A percentile compares a stretch with the other conserved stretches of the same genome.
Conservation (phyloP, 2,329 filamentous ascomycete genomes). For the Neopestalotiopsis sp. region DNA sequence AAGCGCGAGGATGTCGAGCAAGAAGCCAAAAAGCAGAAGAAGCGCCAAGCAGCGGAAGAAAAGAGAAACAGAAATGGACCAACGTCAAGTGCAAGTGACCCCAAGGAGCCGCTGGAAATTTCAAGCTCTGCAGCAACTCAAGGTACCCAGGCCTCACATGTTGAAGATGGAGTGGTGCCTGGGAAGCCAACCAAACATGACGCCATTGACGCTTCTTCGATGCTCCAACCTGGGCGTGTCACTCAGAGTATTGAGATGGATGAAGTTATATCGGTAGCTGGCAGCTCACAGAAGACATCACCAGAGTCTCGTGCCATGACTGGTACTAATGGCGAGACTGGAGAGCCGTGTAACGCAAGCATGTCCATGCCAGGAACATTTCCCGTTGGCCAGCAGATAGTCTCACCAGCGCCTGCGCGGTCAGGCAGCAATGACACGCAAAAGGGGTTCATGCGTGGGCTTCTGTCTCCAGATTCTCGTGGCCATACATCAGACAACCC, state of each 20-base stretch:
- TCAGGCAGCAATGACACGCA: constrained; percentile 2
- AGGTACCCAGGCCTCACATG: neutral
- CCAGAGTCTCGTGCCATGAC: neutral
- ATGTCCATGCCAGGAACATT: neutral
- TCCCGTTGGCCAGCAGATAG: neutral
- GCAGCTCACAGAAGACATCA: neutral
- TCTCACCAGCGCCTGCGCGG: neutral
- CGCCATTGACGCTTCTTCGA: neutral
- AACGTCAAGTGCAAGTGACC: constrained; percentile 5
- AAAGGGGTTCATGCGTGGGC: neutral
- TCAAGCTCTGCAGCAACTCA: neutral
- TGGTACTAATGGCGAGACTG: neutral
- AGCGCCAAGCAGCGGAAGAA: constrained; percentile 28
- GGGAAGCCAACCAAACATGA: neutral
- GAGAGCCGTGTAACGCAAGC: neutral
- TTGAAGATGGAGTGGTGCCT: neutral
- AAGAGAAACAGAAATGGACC: constrained; percentile 17
- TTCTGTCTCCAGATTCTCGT: neutral
- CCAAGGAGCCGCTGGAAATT: neutral
- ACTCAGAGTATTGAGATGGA: neutral
- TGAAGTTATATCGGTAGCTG: neutral
- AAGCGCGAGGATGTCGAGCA: constrained; percentile 44
- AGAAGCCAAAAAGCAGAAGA: constrained; percentile 39
- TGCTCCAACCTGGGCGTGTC: neutral
- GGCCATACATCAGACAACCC: constrained; percentile 4